phyloP scores from a whole-genome alignment of 1,284 basidiomycete species.

The Gymnopus androsaceus region DNA sequence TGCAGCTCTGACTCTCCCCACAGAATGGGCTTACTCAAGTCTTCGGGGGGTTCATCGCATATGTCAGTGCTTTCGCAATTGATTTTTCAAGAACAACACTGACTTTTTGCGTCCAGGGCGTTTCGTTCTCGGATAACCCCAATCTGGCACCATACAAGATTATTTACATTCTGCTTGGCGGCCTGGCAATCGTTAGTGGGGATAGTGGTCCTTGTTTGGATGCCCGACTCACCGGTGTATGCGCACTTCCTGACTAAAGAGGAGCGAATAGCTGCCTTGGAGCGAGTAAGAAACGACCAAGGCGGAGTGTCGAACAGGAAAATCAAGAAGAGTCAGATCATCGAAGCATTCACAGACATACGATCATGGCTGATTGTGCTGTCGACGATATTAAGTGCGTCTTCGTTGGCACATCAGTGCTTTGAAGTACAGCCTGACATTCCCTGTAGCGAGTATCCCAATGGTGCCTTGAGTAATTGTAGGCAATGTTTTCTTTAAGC shows the following conservation, averaged over 20 bases:
- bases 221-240: conserved; percentile 68
- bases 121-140: conserved; percentile 56
- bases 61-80: conserved; percentile 36
- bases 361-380: conserved; percentile 66
- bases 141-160: conserved; percentile 59
- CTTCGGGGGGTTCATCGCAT: conserved; percentile 70
- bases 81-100: not conserved
- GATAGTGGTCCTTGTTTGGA: conserved; percentile 55
- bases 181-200: conserved; percentile 62
- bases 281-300: conserved; percentile 69
- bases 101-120: conserved; percentile 39
- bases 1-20: not conserved
- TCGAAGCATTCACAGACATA: conserved; percentile 60
- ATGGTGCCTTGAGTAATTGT: conserved; percentile 68
- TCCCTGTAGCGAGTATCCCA: conserved; percentile 55
- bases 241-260: conserved; percentile 58
- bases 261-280: conserved; percentile 64
- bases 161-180: conserved; percentile 63
- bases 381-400: conserved; percentile 54
- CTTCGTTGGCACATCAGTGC: not conserved
- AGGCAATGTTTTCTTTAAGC: conserved; percentile 24
- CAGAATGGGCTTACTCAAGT: conserved; percentile 63
- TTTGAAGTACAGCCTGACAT: not conserved
- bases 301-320: conserved; percentile 64
- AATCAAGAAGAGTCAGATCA: conserved; percentile 60